Conservation (phyloP, 495 filamentous ascomycete genomes). For the Bryoglossum gracile region DNA sequence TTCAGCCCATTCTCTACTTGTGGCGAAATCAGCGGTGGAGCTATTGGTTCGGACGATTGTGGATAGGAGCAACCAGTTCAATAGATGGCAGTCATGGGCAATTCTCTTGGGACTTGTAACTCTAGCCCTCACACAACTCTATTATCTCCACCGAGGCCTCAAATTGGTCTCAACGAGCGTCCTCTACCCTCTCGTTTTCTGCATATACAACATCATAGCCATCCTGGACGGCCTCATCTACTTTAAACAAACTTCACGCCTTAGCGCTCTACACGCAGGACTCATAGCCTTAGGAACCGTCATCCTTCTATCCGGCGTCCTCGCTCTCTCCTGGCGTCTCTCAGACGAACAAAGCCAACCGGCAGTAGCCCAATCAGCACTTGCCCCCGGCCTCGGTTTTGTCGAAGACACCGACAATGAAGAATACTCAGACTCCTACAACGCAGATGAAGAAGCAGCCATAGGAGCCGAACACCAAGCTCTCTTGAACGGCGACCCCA, state of each 20-base stretch:
- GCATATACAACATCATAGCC: constrained; percentile 98
- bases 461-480: constrained; percentile 30
- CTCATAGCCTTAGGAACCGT: constrained; percentile 83
- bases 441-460: constrained; percentile 36
- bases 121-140: constrained; percentile 85
- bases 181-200: constrained; percentile 96
- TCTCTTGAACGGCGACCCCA: constrained; percentile 39
- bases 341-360: constrained; percentile 59
- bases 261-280: constrained; percentile 65
- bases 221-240: constrained; percentile 97
- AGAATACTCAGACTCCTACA: constrained; percentile 35
- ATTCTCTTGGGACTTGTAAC: constrained; percentile 75
- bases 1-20: constrained; percentile 84
- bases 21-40: constrained; percentile 96
- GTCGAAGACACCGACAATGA: constrained; percentile 58
- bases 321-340: constrained; percentile 91
- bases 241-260: constrained; percentile 78
- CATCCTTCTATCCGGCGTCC: constrained; percentile 78
- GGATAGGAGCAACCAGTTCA: constrained; percentile 88
- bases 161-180: constrained; percentile 94
- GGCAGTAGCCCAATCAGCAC: constrained; percentile 50
- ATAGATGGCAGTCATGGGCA: constrained; percentile 94
- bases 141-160: constrained; percentile 88
- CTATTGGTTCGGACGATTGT: constrained; percentile 88
- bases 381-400: constrained; percentile 64